These are phyloP conservation scores for Nemania serpens DNA, from an alignment of 2,329 filamentous ascomycete genomes.

Conservation along the genomic window DNA sequence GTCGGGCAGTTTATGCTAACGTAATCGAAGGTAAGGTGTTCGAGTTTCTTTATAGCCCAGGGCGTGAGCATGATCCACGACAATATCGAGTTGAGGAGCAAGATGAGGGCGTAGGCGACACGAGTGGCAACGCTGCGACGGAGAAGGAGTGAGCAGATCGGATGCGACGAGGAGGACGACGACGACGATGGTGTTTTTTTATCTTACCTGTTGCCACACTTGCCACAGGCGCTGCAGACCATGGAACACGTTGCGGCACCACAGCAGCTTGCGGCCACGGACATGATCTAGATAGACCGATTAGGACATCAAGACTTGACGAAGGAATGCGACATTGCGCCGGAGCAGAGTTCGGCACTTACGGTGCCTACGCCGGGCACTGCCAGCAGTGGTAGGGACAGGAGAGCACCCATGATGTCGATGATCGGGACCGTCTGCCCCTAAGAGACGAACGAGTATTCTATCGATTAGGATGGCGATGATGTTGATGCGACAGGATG, in stretches of 20 bases:
- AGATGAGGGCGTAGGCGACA: slow-evolving; percentile 92
- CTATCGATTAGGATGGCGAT: background rate
- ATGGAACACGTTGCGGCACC: slow-evolving; percentile 96
- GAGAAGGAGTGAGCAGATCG: background rate
- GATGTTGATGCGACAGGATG: background rate
- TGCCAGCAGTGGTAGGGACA: slow-evolving; percentile 88
- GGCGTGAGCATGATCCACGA: slow-evolving; percentile 99
- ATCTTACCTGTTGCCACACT: slow-evolving; percentile 92
- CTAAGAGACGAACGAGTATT: background rate
- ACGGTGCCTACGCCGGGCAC: slow-evolving; percentile 86
- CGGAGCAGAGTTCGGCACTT: slow-evolving; percentile 47
- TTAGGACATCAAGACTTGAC: slow-evolving; percentile 20
- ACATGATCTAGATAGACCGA: slow-evolving; percentile 63
- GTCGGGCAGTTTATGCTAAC: slow-evolving; percentile 93
- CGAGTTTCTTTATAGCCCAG: slow-evolving; percentile 95
- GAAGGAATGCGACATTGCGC: slow-evolving; percentile 1
- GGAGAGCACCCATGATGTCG: slow-evolving; percentile 78
- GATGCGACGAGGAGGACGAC: background rate
- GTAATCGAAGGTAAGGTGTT: slow-evolving; percentile 91
- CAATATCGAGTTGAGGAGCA: slow-evolving; percentile 93
- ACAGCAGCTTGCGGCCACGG: slow-evolving; percentile 87
- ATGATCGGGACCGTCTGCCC: slow-evolving; percentile 7
- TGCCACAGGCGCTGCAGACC: slow-evolving; percentile 93
- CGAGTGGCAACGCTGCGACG: slow-evolving; percentile 82
- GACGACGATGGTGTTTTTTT: background rate